A percentile compares a stretch with the other conserved stretches of the same genome.
Conservation (phyloP, 306 rosid species). For the Rubus parviflorus region DNA sequence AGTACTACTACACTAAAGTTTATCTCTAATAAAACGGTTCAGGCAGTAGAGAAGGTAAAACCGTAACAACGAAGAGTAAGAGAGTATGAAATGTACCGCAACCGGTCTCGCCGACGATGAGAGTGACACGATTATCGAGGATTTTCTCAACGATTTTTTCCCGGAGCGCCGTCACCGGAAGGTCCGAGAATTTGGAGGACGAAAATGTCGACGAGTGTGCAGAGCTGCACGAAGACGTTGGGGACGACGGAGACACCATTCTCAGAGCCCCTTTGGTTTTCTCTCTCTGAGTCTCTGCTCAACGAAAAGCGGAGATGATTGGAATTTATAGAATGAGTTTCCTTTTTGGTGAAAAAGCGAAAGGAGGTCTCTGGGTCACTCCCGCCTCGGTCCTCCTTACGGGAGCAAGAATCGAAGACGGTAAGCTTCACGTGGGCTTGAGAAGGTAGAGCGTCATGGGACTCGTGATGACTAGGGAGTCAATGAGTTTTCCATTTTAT, state of each 20-base stretch:
- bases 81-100: slow-evolving; percentile 49
- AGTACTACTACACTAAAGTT: neutral
- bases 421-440: slow-evolving; percentile 22
- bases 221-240: slow-evolving; percentile 31
- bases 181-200: slow-evolving; percentile 45
- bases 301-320: neutral
- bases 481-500: neutral
- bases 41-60: neutral
- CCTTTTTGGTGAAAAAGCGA: neutral
- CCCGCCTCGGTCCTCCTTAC: neutral
- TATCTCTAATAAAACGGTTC: neutral
- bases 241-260: slow-evolving; percentile 62
- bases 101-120: slow-evolving; percentile 85
- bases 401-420: neutral
- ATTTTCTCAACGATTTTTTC: slow-evolving; percentile 73
- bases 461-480: neutral
- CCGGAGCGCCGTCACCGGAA: slow-evolving; percentile 63
- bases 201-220: slow-evolving; percentile 29
- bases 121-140: slow-evolving; percentile 79
- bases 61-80: neutral
- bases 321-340: neutral
- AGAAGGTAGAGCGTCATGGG: neutral
- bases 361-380: slow-evolving; percentile 12
- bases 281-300: slow-evolving; percentile 22
- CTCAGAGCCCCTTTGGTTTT: neutral